These are phyloP conservation scores for Dillenia turbinata DNA, from an alignment of 164 flowering plant species.

Conservation along the genomic window DNA sequence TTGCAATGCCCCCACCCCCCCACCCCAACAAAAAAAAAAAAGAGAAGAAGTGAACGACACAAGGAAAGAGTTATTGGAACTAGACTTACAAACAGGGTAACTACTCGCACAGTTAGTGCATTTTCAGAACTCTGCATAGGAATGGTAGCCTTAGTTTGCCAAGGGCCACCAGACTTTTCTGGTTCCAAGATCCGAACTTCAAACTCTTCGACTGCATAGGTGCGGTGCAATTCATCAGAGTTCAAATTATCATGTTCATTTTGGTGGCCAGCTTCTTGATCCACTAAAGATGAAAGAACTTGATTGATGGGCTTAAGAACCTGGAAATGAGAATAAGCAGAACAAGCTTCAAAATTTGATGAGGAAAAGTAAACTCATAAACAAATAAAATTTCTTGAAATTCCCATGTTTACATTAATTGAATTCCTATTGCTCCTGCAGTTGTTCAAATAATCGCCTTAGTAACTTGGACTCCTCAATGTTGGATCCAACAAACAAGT, in stretches of 20 bases:
- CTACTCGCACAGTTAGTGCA: conserved; percentile 92
- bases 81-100: conserved; percentile 73
- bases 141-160: conserved; percentile 88
- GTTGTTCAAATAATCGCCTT: no score
- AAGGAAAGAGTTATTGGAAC: conserved; percentile 1
- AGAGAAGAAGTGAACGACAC: background rate
- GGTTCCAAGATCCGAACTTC: conserved; percentile 92
- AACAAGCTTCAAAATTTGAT: conserved; percentile 2
- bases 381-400: no score
- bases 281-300: conserved; percentile 79
- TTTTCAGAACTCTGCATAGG: conserved; percentile 93
- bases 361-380: no score
- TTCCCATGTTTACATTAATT: no score
- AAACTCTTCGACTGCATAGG: conserved; percentile 80
- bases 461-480: no score
- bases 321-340: conserved; percentile 26
- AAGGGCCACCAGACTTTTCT: conserved; percentile 87
- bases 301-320: conserved; percentile 84
- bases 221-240: conserved; percentile 63
- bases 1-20: no score
- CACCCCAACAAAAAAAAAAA: background rate
- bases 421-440: no score
- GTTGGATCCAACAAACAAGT: no score
- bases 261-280: conserved; percentile 82
- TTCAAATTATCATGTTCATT: conserved; percentile 61